phyloP scores from a whole-genome alignment of 148 eudicot species.

The Arbutus unedo region DNA sequence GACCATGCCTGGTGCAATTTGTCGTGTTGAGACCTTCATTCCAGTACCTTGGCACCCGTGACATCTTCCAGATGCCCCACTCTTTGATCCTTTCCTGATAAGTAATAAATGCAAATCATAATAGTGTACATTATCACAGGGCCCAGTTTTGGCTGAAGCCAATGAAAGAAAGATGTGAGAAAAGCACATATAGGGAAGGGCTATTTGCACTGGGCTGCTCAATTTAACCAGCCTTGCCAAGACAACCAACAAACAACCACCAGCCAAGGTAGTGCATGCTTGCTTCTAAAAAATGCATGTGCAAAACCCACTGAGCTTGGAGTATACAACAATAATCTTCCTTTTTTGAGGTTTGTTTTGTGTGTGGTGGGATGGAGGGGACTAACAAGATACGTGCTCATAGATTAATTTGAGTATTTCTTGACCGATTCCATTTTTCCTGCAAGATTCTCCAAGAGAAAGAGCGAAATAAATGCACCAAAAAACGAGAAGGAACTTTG shows the following conservation, averaged over 20 bases:
- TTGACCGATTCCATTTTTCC: not conserved
- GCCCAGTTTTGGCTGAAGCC: not conserved
- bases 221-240: conserved; percentile 7
- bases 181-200: not conserved
- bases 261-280: not conserved
- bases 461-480: too few species aligned
- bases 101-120: conserved; percentile 5
- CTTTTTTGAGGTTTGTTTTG: not conserved
- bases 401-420: not conserved
- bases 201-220: not conserved
- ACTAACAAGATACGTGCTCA: not conserved
- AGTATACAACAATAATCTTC: not conserved
- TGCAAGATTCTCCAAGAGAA: too few species aligned
- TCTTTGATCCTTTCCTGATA: conserved; percentile 71
- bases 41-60: conserved; percentile 73
- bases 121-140: too few species aligned
- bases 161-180: not conserved
- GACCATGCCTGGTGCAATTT: conserved; percentile 56
- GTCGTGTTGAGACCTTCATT: conserved; percentile 44
- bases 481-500: too few species aligned
- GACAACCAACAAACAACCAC: not conserved
- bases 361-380: not conserved
- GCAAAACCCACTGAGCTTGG: not conserved
- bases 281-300: not conserved
- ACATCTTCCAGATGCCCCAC: conserved; percentile 53